Evolutionary conservation across 768 basidiomycete genomes (phyloP).

Genomic region (Lactarius trivialis): DNA sequence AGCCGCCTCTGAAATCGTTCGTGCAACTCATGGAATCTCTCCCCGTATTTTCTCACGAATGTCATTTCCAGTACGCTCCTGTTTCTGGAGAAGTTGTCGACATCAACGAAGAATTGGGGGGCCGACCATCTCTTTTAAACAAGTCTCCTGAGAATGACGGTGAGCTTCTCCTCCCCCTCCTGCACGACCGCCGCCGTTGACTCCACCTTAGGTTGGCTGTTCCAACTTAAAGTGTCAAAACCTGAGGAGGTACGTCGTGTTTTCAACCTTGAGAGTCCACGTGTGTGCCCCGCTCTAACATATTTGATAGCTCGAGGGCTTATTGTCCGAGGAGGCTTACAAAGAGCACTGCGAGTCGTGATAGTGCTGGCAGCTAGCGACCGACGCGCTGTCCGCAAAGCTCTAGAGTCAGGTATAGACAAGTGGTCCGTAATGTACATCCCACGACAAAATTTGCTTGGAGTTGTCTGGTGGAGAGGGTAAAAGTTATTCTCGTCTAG

Average conservation of each 20-base stretch:
- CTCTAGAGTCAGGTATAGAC: constrained; percentile 15
- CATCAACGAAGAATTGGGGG: constrained; percentile 66
- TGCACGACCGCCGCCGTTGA: background rate
- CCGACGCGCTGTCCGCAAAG: background rate
- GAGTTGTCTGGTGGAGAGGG: background rate
- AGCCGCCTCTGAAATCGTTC: constrained; percentile 89
- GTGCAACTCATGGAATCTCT: constrained; percentile 22
- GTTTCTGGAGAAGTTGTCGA: constrained; percentile 77
- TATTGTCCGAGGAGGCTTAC: constrained; percentile 79
- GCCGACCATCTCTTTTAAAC: constrained; percentile 77
- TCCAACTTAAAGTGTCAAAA: constrained; percentile 79
- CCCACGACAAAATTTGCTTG: constrained; percentile 1
- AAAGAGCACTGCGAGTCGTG: constrained; percentile 45
- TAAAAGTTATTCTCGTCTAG: background rate
- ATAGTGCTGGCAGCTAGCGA: constrained; percentile 8
- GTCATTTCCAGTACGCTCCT: constrained; percentile 69
- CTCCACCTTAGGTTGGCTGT: constrained; percentile 75
- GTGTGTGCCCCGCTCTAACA: background rate
- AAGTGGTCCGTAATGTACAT: constrained; percentile 13
- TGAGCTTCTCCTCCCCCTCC: constrained; percentile 31
- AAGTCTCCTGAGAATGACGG: constrained; percentile 81
- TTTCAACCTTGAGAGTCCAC: background rate
- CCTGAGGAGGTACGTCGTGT: constrained; percentile 58
- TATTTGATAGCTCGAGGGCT: constrained; percentile 48
- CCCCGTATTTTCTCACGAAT: constrained; percentile 6